Conservation (phyloP, 2,329 filamentous ascomycete genomes). For the Nigrospora osmanthi region DNA sequence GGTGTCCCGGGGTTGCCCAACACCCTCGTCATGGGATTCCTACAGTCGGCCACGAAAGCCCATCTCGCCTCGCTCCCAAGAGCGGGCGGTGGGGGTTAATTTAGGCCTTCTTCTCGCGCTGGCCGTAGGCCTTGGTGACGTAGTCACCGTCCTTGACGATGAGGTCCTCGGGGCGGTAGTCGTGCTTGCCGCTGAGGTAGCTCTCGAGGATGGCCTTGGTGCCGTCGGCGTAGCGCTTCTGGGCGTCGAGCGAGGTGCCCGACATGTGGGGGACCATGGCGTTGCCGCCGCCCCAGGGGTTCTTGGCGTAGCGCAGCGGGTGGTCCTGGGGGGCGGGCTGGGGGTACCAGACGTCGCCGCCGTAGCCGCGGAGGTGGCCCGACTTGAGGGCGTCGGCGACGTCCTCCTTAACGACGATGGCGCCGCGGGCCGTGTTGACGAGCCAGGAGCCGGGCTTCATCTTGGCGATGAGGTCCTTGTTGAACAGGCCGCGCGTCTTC, state of each 20-base stretch:
- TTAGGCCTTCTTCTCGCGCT: constrained; percentile 46
- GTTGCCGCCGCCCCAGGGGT: constrained; percentile 93
- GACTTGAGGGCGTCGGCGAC: constrained; percentile 88
- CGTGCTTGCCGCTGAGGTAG: constrained; percentile 80
- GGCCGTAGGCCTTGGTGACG: constrained; percentile 87
- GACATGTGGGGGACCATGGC: constrained; percentile 99
- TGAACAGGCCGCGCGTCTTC: constrained; percentile 93
- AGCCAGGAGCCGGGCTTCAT: constrained; percentile 99
- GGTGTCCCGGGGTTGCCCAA: too few relatives aligned
- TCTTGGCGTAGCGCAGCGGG: constrained; percentile 84
- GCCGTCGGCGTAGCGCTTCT: constrained; percentile 83
- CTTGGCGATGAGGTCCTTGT: constrained; percentile 97
- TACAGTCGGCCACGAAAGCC: too few relatives aligned
- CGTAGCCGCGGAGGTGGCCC: constrained; percentile 86
- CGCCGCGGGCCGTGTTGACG: constrained; percentile 96
- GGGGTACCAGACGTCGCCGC: constrained; percentile 91
- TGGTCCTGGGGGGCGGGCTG: constrained; percentile 94
- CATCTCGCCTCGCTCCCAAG: too few relatives aligned
- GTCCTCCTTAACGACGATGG: constrained; percentile 99
- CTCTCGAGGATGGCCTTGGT: constrained; percentile 84
- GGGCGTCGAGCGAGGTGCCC: constrained; percentile 95
- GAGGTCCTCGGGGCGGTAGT: constrained; percentile 85
- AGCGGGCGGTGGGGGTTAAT: neutral
- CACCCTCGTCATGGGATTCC: too few relatives aligned
- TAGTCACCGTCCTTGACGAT: constrained; percentile 89